phyloP scores from a whole-genome alignment of 805 yeast species.

The Yamadazyma philogaea region DNA sequence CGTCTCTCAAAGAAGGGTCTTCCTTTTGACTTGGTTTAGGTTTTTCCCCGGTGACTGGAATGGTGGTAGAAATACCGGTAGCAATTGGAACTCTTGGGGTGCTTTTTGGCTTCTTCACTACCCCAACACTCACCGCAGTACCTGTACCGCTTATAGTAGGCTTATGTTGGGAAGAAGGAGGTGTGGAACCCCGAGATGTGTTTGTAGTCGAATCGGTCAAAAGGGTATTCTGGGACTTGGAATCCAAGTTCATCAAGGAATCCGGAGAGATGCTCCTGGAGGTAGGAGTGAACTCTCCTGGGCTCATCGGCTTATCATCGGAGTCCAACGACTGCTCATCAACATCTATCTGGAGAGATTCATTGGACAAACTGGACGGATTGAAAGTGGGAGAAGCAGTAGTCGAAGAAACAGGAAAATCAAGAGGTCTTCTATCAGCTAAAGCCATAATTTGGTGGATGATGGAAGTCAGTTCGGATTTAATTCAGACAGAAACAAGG shows the following conservation, averaged over 20 bases:
- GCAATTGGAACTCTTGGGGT: slow-evolving; percentile 53
- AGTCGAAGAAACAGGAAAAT: slow-evolving; percentile 49
- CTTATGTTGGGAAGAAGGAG: slow-evolving; percentile 16
- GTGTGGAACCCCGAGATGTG: slow-evolving; percentile 34
- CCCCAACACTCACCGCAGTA: slow-evolving; percentile 2
- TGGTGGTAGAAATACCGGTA: slow-evolving; percentile 72
- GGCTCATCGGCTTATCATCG: slow-evolving; percentile 6
- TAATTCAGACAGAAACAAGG: slow-evolving; percentile 1
- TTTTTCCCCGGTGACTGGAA: slow-evolving; percentile 71
- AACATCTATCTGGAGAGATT: slow-evolving; percentile 1
- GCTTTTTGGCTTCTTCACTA: slow-evolving; percentile 32
- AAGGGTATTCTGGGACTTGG: slow-evolving; percentile 9
- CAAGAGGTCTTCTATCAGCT: slow-evolving; percentile 65
- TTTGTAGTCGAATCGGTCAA: slow-evolving; percentile 18
- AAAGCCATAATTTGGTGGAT: slow-evolving; percentile 47
- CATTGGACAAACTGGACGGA: slow-evolving; percentile 20
- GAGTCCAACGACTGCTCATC: slow-evolving; percentile 13
- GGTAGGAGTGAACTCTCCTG: slow-evolving; percentile 32
- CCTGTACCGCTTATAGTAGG: slow-evolving; percentile 5
- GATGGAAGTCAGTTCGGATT: slow-evolving; percentile 3
- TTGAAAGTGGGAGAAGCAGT: slow-evolving; percentile 40
- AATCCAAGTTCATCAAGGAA: slow-evolving; percentile 35
- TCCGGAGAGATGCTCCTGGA: slow-evolving; percentile 44
- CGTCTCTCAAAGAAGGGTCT: slow-evolving; percentile 63
- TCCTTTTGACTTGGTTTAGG: slow-evolving; percentile 68